phyloP scores from a whole-genome alignment of 2,329 filamentous ascomycete species.

The Penicillium carneum region DNA sequence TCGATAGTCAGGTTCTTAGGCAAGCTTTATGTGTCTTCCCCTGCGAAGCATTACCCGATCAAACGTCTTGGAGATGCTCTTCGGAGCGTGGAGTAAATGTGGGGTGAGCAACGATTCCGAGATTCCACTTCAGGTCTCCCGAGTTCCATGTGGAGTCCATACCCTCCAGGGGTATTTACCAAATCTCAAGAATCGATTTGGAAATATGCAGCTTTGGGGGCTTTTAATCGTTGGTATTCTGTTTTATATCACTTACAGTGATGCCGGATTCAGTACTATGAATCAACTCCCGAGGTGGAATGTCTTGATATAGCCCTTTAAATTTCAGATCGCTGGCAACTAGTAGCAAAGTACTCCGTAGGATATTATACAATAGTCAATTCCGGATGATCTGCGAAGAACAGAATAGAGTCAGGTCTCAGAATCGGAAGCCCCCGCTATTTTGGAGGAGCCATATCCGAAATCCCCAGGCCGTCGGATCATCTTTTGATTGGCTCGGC shows the following conservation, averaged over 20 bases:
- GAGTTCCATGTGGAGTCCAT: background rate
- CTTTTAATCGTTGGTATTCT: background rate
- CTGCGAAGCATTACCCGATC: conserved; percentile 27
- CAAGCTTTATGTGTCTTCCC: conserved; percentile 24
- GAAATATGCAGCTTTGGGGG: background rate
- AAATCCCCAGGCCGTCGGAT: conserved; percentile 26
- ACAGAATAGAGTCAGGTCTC: background rate
- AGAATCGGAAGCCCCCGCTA: conserved; percentile 5
- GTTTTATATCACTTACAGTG: background rate
- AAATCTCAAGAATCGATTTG: background rate
- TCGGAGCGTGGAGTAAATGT: conserved; percentile 34
- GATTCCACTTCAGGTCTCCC: conserved; percentile 20
- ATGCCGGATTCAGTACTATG: background rate
- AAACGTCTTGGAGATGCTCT: conserved; percentile 19
- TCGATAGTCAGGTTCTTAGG: background rate
- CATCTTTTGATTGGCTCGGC: conserved; percentile 16
- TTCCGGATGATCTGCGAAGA: background rate
- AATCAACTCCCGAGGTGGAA: background rate
- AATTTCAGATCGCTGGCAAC: background rate
- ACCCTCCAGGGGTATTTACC: background rate
- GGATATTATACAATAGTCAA: background rate
- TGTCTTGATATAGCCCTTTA: background rate
- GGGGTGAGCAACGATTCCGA: conserved; percentile 24
- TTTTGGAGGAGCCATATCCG: conserved; percentile 1
- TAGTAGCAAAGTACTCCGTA: background rate